Evolutionary conservation across 2,329 filamentous ascomycete species (phyloP), one percentile per base, ranked within the genome.

Genomic region (Endocalyx cinctus): DNA sequence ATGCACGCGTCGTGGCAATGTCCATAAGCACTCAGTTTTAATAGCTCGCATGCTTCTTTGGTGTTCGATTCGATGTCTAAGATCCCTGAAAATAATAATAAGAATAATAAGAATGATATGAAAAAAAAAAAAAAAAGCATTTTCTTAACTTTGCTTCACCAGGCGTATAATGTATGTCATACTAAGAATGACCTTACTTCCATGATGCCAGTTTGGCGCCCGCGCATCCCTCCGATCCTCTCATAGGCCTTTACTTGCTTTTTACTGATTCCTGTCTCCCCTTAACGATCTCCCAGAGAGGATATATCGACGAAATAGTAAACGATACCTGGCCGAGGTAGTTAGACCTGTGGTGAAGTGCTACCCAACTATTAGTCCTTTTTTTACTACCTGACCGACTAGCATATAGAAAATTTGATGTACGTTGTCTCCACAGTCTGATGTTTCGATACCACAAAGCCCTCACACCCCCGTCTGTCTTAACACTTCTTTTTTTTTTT

Each of bases 1-100:
- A 66, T 67, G 65, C 65, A 69, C 58, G 62, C 57, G 58, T 63
- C 60, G 64, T 67, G 62, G 60, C 57, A 53, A 55, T 60, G 55
- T 50, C 54, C 55, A 55, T 43, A 52, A 49, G 51, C 53, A 52
- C 48, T n/a, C 50, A 54, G 49, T 51, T 55, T 58, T 51, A 48
- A 55, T 56, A 55, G 50, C 54, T 58, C 48, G 52, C 52, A 54
- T 55, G 42, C n/a, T n/a, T n/a, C n/a, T n/a, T n/a, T n/a, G n/a
- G n/a, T n/a, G 39, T 46, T 50, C 39, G 35, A 50, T 41, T 40
- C 40, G 34, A 43, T 37, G 40, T 39, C 41, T 42, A 44, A 47
- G 35, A 43, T 43, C 37, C 47, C 38, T 37, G 30, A 29, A 30
- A 28, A n/a, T n/a, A n/a, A n/a, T n/a, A n/a, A n/a, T n/a, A n/a